These are phyloP conservation scores for Cordyceps farinosa DNA, from an alignment of 2,329 filamentous ascomycete species.

Conservation along the genomic window DNA sequence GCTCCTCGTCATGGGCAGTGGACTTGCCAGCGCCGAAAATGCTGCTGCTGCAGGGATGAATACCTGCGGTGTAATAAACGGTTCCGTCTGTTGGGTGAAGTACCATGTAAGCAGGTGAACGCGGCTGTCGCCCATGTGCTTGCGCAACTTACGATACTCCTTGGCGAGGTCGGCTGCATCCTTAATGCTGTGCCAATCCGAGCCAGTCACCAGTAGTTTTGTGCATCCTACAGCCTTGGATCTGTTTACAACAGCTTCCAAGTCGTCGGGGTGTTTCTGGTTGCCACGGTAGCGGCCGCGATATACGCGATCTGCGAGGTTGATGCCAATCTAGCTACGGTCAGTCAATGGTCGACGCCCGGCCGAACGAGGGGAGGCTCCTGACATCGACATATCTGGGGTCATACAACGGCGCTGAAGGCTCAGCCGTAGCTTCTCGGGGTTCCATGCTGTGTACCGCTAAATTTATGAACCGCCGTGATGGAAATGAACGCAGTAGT, in stretches of 20 bases:
- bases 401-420: neutral
- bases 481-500: neutral
- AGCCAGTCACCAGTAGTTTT: slow-evolving; percentile 92
- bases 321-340: slow-evolving; percentile 73
- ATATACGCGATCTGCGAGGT: slow-evolving; percentile 90
- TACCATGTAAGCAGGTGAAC: slow-evolving; percentile 17
- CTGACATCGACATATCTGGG: slow-evolving; percentile 62
- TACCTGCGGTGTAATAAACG: slow-evolving; percentile 87
- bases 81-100: slow-evolving; percentile 55
- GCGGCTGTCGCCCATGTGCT: neutral
- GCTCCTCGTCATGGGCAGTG: slow-evolving; percentile 46
- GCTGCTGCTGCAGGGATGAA: slow-evolving; percentile 85
- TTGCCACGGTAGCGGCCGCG: slow-evolving; percentile 79
- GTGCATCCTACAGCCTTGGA: slow-evolving; percentile 74
- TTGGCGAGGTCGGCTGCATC: slow-evolving; percentile 71
- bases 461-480: neutral
- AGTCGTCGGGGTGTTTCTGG: slow-evolving; percentile 68
- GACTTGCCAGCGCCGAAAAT: slow-evolving; percentile 52
- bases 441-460: slow-evolving; percentile 7
- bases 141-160: slow-evolving; percentile 61
- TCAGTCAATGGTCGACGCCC: slow-evolving; percentile 18
- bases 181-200: slow-evolving; percentile 73
- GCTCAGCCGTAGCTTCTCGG: neutral
- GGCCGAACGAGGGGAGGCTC: slow-evolving; percentile 4
- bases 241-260: slow-evolving; percentile 72